Percentiles rank a stretch among this genome's conserved stretches.
These are phyloP conservation scores for Vicia villosa DNA, from an alignment of 306 rosid species.

Conservation along the genomic window DNA sequence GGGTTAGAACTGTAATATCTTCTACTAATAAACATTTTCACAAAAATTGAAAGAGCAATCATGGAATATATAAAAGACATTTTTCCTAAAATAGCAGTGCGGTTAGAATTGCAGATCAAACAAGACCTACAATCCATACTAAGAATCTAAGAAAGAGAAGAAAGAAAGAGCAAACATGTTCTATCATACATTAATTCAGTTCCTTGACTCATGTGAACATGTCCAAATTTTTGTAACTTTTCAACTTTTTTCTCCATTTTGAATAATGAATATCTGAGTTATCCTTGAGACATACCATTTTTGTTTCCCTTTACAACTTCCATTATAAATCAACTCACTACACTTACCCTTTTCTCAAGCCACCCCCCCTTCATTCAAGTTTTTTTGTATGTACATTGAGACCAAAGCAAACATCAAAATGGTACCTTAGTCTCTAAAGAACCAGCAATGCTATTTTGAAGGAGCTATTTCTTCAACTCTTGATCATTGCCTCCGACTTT, in stretches of 20 bases:
- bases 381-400: conserved; percentile 22
- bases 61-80: conserved; percentile 10
- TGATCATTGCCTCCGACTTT: conserved; percentile 2
- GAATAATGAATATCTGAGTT: conserved; percentile 26
- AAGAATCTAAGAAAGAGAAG: conserved; percentile 25
- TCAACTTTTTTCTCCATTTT: conserved; percentile 17
- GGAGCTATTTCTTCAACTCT: conserved; percentile 43
- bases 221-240: conserved; percentile 29
- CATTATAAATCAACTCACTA: conserved; percentile 30
- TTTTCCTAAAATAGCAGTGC: no score
- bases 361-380: conserved; percentile 23
- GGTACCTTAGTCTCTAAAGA: conserved; percentile 51
- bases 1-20: neutral
- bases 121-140: conserved; percentile 18
- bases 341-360: conserved; percentile 28
- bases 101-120: no score
- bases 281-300: conserved; percentile 32
- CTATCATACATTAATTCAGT: conserved; percentile 27
- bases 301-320: conserved; percentile 28
- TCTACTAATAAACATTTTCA: neutral
- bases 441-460: conserved; percentile 30
- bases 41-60: neutral
- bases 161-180: conserved; percentile 30
- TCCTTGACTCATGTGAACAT: conserved; percentile 28
- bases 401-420: conserved; percentile 39